Evolutionary conservation across 2,329 filamentous ascomycete genomes (phyloP), one percentile per base, ranked within the genome.

Genomic region (Remersonia thermophila): DNA sequence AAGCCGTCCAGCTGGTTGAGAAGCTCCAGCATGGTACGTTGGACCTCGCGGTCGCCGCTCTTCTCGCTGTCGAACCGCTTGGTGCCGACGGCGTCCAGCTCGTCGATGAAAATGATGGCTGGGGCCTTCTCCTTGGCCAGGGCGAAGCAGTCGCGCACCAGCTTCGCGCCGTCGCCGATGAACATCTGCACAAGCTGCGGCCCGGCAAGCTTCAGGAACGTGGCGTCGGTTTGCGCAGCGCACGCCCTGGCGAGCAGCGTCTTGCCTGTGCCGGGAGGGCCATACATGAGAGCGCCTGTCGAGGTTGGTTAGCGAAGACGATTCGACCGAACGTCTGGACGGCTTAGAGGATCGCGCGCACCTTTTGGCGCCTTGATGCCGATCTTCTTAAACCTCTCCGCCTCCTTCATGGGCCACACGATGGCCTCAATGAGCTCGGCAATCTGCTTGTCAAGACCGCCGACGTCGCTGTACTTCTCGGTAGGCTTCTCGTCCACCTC

Each of bases 381-480:
- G 54, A 98, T 95, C 73, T 95, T 96, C 73, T 95, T 96, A 69
- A 98, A 98, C 14, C 89, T 77, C 51, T 98, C 93, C 2, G 91
- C 87, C 65, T 98, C 89, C 73, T 96, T 96, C 91, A 98, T 98
- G 2, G 91, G 91, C 89, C 89, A 96, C 20, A 98, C 91, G 33
- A 98, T 91, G 38, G 91, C 91, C 66, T 98, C 91, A 7, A 98
- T 87, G 37, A 98, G 73, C 65, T 98, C 93, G 60, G 95, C 89
- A 55, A 98, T 98, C 68, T 98, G 91, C 67, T 98, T 98, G 63
- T 95, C 87, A 52, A 98, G 62, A 35, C 91, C 91, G 63, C 91
- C 91, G 11, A 98, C 93, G 65, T 98, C 91, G 37, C 80, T 91
- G 66, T 98, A 98, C 65, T 96, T 94, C 63, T 98, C 91, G 27